Conservation (phyloP, 306 rosid species). For the Vicia sativa region DNA sequence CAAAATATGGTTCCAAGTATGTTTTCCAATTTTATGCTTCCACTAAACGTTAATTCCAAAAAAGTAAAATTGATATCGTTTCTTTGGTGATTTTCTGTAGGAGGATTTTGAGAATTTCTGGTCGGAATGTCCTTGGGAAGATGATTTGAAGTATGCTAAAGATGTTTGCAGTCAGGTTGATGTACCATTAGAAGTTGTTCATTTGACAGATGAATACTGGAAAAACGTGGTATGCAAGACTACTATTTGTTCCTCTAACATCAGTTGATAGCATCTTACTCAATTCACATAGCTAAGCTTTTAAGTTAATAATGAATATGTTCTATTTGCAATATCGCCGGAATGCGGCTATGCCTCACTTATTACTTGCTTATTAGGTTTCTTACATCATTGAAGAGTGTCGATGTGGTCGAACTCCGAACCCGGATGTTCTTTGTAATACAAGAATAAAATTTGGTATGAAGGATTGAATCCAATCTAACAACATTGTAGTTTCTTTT, state of each 20-base stretch:
- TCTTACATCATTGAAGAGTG: conserved; percentile 87
- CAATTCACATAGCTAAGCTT: not conserved
- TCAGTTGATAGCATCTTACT: not conserved
- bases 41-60: not conserved
- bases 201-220: conserved; percentile 97
- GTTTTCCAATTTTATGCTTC: not conserved
- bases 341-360: conserved; percentile 9
- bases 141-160: conserved; percentile 82
- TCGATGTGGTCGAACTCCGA: conserved; percentile 91
- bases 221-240: conserved; percentile 66
- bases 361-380: conserved; percentile 55
- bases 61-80: not conserved
- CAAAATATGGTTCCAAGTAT: conserved; percentile 93
- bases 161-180: conserved; percentile 84
- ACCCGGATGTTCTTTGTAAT: conserved; percentile 93
- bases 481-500: conserved; percentile 4
- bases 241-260: conserved; percentile 5
- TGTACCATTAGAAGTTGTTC: conserved; percentile 87
- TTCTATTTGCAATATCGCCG: conserved; percentile 8
- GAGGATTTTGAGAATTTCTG: conserved; percentile 95
- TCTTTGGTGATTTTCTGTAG: conserved; percentile 51
- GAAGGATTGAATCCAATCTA: conserved; percentile 32
- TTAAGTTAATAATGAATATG: not conserved
- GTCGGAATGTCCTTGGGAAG: conserved; percentile 98
- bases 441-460: conserved; percentile 94